Evolutionary conservation across 139 green algal genomes (phyloP), one percentile per base, ranked within the genome.

Genomic region (Micractinium conductrix): DNA sequence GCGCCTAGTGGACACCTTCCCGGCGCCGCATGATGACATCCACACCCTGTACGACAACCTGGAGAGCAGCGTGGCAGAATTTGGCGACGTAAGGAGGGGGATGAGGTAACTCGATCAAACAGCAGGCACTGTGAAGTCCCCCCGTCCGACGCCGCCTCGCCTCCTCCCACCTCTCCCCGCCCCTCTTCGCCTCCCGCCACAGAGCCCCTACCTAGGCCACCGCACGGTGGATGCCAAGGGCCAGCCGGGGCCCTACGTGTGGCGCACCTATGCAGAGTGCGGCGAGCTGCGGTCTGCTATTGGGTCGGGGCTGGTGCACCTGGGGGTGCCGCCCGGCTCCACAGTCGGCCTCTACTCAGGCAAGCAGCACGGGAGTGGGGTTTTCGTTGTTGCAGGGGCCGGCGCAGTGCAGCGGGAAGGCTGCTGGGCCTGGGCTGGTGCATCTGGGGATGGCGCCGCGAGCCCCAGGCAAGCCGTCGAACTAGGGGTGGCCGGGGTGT

Each of bases 31-130:
- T 79, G 88, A 96, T 62, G 84, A 95, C 85, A 92, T 99, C 33
- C 88, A 85, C 81, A 99, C 96, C 10, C 89, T 98, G 30, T 94
- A 99, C 74, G 97, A 99, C 90, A 94, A 94, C 74, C 90, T 96
- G 72, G 97, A 99, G 88, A 90, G 79, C 58, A 89, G 75, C 68
- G 82, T 96, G 0, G 75, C 85, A 0, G 89, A 88, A 21, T 96
- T 92, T 69, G 86, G 93, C 19, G 89, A 98, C 69, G 93, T 97
- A 72, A 83, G 85, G n/a, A n/a, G n/a, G n/a, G n/a, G n/a, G n/a
- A n/a, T n/a, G n/a, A n/a, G n/a, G n/a, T n/a, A n/a, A n/a, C n/a
- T n/a, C n/a, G n/a, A n/a, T n/a, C n/a, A n/a, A n/a, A n/a, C n/a
- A n/a, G n/a, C n/a, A n/a, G n/a, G n/a, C n/a, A n/a, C n/a, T n/a